phyloP scores from a whole-genome alignment of 2,329 filamentous ascomycete species.

The Epichloe aotearoae region DNA sequence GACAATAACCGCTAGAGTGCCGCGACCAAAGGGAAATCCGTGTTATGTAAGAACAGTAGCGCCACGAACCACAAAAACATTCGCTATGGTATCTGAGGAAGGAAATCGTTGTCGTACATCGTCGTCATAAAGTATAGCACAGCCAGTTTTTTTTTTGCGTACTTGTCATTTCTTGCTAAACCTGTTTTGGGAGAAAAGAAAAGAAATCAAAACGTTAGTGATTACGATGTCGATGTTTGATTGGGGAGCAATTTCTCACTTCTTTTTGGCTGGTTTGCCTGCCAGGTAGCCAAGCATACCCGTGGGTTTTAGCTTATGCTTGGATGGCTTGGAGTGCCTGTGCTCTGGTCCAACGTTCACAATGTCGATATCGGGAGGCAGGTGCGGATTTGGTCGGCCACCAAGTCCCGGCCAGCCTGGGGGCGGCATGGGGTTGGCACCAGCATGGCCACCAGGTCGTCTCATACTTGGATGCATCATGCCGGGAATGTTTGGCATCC shows the following conservation, averaged over 20 bases:
- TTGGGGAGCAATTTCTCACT: constrained; percentile 7
- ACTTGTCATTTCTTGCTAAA: constrained; percentile 9
- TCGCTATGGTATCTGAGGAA: constrained; percentile 9
- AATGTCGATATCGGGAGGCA: constrained; percentile 9
- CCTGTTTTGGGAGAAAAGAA: not conserved
- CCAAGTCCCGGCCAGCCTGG: constrained; percentile 7
- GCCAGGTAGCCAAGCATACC: constrained; percentile 10
- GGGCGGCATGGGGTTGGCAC: constrained; percentile 3
- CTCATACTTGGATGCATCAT: not conserved
- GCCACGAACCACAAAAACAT: constrained; percentile 2
- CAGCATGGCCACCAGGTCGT: constrained; percentile 4
- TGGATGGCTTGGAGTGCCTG: constrained; percentile 6
- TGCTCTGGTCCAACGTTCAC: constrained; percentile 8
- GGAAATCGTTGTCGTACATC: constrained; percentile 6
- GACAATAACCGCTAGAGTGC: not conserved
- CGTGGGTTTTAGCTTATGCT: constrained; percentile 8
- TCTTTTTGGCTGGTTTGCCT: constrained; percentile 12
- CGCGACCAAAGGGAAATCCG: constrained; percentile 1
- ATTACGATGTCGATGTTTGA: not conserved
- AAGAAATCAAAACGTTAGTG: not conserved
- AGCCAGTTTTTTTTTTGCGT: not conserved
- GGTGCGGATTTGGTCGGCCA: constrained; percentile 1
- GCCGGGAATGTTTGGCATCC: constrained; percentile 1
- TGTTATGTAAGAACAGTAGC: not conserved
- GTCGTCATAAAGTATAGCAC: not conserved